These are phyloP conservation scores for Ceratocystis colombiana DNA, from an alignment of 2,329 filamentous ascomycete species.

Conservation along the genomic window DNA sequence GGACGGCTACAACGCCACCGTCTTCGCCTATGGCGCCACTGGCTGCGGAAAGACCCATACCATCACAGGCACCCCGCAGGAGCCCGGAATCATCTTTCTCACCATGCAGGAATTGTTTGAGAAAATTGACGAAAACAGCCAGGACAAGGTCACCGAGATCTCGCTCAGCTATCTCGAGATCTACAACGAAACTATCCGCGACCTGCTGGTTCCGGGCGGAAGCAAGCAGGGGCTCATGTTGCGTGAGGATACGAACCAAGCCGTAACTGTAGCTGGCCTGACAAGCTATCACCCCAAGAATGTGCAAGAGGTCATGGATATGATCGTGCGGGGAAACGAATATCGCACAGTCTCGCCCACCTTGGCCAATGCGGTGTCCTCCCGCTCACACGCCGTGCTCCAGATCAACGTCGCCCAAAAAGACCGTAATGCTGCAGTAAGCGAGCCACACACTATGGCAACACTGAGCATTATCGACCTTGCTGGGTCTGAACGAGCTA, in stretches of 20 bases:
- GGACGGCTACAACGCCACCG: conserved; percentile 96
- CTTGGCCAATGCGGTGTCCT: conserved; percentile 93
- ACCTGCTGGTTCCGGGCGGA: conserved; percentile 76
- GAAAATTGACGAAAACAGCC: conserved; percentile 74
- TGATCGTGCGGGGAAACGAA: conserved; percentile 92
- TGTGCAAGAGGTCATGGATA: conserved; percentile 97
- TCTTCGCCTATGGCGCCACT: conserved; percentile 95
- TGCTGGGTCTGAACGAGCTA: conserved; percentile 89
- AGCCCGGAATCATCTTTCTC: conserved; percentile 95
- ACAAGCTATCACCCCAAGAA: conserved; percentile 85
- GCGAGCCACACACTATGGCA: conserved; percentile 95
- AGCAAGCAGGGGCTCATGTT: conserved; percentile 81
- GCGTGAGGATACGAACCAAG: conserved; percentile 86
- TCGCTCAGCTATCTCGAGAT: conserved; percentile 95
- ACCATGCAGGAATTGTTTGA: conserved; percentile 99
- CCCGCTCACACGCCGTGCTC: conserved; percentile 89
- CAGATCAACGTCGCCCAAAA: conserved; percentile 95
- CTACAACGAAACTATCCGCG: conserved; percentile 97
- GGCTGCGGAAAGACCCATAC: conserved; percentile 98
- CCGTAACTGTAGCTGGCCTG: conserved; percentile 80
- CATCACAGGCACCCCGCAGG: conserved; percentile 81
- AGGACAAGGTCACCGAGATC: conserved; percentile 81
- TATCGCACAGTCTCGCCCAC: conserved; percentile 93
- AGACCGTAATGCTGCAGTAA: conserved; percentile 81
- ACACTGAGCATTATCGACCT: conserved; percentile 97